Conservation (phyloP, 2,329 filamentous ascomycete genomes). For the Fusarium graminum region DNA sequence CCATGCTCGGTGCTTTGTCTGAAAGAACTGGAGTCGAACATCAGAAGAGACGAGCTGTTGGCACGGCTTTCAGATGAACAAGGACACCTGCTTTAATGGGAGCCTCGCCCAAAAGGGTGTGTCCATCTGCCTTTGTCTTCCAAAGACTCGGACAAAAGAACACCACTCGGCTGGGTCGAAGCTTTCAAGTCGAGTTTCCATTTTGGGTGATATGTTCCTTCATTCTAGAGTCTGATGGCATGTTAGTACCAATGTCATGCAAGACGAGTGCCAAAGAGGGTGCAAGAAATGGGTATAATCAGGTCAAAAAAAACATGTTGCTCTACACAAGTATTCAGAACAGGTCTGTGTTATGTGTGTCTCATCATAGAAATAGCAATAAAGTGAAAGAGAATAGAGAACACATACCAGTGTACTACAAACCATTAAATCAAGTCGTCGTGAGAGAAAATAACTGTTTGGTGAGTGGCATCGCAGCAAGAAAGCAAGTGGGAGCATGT, state of each 20-base stretch:
- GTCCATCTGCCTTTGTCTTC: conserved; percentile 31
- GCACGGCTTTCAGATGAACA: conserved; percentile 10
- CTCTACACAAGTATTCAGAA: conserved; percentile 53
- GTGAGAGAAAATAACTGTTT: conserved; percentile 1
- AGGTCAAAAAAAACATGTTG: conserved; percentile 45
- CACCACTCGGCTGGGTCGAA: conserved; percentile 16
- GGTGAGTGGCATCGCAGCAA: conserved; percentile 9
- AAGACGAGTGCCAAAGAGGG: conserved; percentile 18
- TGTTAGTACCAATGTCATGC: conserved; percentile 31
- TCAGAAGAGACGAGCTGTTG: conserved; percentile 11
- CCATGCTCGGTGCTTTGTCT: conserved; percentile 30
- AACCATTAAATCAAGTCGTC: neutral
- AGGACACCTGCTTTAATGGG: neutral
- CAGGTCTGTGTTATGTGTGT: conserved; percentile 53
- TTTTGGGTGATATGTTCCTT: conserved; percentile 27
- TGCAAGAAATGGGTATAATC: conserved; percentile 37
- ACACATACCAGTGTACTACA: conserved; percentile 25
- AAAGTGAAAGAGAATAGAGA: neutral
- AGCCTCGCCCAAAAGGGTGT: conserved; percentile 13
- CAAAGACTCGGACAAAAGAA: conserved; percentile 16
- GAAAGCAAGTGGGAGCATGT: neutral
- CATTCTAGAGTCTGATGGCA: conserved; percentile 12
- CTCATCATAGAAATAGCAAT: conserved; percentile 48
- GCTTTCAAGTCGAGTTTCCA: conserved; percentile 21
- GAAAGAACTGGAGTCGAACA: conserved; percentile 10